Evolutionary conservation across 768 basidiomycete species (phyloP), one percentile per base, ranked within the genome.

Genomic region (Russula compacta): DNA sequence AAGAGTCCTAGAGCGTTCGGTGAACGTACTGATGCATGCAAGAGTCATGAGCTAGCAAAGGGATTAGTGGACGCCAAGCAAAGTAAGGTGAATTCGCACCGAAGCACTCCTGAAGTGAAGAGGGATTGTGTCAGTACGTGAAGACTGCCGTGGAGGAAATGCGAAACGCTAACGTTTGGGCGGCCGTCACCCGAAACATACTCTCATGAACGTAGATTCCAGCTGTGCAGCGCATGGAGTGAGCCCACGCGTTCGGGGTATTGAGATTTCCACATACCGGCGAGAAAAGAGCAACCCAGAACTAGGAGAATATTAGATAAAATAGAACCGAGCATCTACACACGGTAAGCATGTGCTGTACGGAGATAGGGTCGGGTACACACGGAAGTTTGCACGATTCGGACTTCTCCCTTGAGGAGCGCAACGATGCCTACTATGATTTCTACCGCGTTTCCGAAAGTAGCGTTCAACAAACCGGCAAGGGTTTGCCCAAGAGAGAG

Each of bases 311-410:
- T 77, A 73, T 97, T 97, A 12, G 92, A 94, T 42, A 97, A 74
- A 61, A 97, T 89, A 33, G 91, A 93, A 19, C 93, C 94, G 48
- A 97, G 81, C 81, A 95, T 85, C 89, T 89, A 65, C 4, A 56
- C 17, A 39, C 21, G 35, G 52, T 57, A 24, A 67, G 46, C 35
- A 24, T 19, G 48, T 59, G 19, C 36, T 56, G 38, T 11, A 15
- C 38, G 12, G 58, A 39, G 15, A 51, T 42, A 14, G 43, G 39
- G 24, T 42, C 46, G 35, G 52, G 35, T 43, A 68, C 82, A 62
- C 61, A 89, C 88, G 40, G 92, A 94, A 33, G 91, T 94, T 73
- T 97, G 92, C 2, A 97, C 94, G 68, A 97, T 88, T 39, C 89
- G 84, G 17, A 94, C 78, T 73, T 97, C 80, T 58, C 82, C 89